Percentiles rank a stretch among this genome's conserved stretches.
Evolutionary conservation across 345 rosid species (phyloP).

Genomic region (Cardiospermum halicacabum): DNA sequence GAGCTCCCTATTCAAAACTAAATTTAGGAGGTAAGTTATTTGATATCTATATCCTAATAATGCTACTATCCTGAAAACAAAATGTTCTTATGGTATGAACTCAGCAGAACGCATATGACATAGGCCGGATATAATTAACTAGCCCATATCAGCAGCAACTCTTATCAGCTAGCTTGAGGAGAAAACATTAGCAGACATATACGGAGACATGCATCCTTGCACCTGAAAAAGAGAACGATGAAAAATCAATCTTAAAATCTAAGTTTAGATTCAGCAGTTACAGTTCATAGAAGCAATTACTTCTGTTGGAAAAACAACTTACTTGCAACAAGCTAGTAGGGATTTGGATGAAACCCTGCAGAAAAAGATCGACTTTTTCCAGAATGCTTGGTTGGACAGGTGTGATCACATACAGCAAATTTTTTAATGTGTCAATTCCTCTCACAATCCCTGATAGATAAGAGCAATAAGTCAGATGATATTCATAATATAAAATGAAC

Average conservation of each 20-base stretch:
- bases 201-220: constrained; percentile 75
- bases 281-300: background rate
- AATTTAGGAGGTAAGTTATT: background rate
- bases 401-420: constrained; percentile 68
- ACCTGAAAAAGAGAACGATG: constrained; percentile 40
- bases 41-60: background rate
- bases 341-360: constrained; percentile 74
- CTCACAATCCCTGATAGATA: constrained; percentile 72
- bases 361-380: constrained; percentile 72
- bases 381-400: constrained; percentile 67
- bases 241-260: background rate
- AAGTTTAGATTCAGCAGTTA: background rate
- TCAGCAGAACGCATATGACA: background rate
- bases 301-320: constrained; percentile 10
- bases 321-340: constrained; percentile 85
- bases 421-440: constrained; percentile 67
- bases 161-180: constrained; percentile 36
- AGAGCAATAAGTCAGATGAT: constrained; percentile 8
- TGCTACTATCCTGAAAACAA: background rate
- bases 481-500: background rate
- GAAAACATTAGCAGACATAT: constrained; percentile 58
- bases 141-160: background rate
- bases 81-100: background rate
- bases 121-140: background rate
- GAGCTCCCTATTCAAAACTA: background rate